Conservation (phyloP, 176 grass and related monocot genomes). For the Avena eriantha region DNA sequence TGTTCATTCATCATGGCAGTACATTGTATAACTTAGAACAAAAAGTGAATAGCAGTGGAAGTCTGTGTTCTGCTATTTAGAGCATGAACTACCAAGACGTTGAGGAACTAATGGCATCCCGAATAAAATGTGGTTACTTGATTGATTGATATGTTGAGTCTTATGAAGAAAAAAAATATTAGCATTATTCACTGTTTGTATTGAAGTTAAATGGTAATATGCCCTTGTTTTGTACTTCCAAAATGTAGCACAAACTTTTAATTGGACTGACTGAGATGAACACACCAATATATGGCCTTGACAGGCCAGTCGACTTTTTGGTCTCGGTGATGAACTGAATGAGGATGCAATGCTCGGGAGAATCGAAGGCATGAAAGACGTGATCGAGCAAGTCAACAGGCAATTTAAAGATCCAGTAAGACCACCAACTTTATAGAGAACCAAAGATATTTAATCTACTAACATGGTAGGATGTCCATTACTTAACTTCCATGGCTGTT, state of each 20-base stretch:
- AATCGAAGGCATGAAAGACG: slow-evolving; percentile 95
- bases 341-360: slow-evolving; percentile 97
- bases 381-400: slow-evolving; percentile 98
- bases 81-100: neutral
- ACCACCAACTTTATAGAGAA: slow-evolving; percentile 19
- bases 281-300: slow-evolving; percentile 28
- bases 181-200: neutral
- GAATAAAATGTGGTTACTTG: slow-evolving; percentile 17
- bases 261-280: neutral
- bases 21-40: slow-evolving; percentile 16
- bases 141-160: slow-evolving; percentile 29
- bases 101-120: neutral
- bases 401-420: slow-evolving; percentile 99
- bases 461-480: slow-evolving; percentile 4
- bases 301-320: slow-evolving; percentile 94
- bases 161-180: neutral
- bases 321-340: slow-evolving; percentile 96
- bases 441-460: neutral
- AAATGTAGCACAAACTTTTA: neutral
- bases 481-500: slow-evolving; percentile 1
- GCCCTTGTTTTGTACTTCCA: neutral
- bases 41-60: slow-evolving; percentile 26
- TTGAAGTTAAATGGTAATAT: slow-evolving; percentile 32
- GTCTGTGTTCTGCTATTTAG: neutral
- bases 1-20: slow-evolving; percentile 1